These are phyloP conservation scores for Paratrypanosoma confusum DNA, from an alignment of 208 protist genomes.

Conservation along the genomic window DNA sequence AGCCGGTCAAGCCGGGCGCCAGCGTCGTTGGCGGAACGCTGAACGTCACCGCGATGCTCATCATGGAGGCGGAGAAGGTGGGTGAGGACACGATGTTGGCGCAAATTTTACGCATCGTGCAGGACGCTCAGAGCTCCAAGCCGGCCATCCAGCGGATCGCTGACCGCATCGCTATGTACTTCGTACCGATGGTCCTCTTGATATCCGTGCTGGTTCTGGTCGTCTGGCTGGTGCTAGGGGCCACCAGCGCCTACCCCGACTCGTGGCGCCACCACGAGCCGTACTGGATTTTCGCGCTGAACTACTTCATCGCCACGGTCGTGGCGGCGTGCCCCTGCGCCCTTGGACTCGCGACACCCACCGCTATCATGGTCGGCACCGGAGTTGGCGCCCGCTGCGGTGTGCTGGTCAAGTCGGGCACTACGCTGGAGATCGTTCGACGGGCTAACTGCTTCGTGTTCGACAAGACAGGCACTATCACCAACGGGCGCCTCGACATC, in stretches of 20 bases:
- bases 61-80: constrained; percentile 57
- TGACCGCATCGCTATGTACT: constrained; percentile 81
- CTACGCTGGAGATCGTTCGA: constrained; percentile 76
- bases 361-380: constrained; percentile 95
- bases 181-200: constrained; percentile 89
- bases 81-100: constrained; percentile 82
- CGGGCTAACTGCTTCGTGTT: constrained; percentile 81
- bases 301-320: constrained; percentile 91
- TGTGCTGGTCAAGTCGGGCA: constrained; percentile 91
- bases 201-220: constrained; percentile 83
- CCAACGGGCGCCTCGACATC: constrained; percentile 80
- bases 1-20: constrained; percentile 34
- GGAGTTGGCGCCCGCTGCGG: constrained; percentile 86
- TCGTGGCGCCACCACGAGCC: constrained; percentile 27
- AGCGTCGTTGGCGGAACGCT: constrained; percentile 69
- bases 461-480: constrained; percentile 98
- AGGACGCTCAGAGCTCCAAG: constrained; percentile 94
- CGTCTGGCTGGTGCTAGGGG: constrained; percentile 82
- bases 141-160: constrained; percentile 90
- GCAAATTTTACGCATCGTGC: constrained; percentile 93
- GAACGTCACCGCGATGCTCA: constrained; percentile 50
- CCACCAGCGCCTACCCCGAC: constrained; percentile 40
- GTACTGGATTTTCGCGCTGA: constrained; percentile 76
- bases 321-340: constrained; percentile 97
- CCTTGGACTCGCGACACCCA: constrained; percentile 94